Base-by-base conservation (phyloP, 441 rosid species). In the Mallotus japonicus region DNA sequence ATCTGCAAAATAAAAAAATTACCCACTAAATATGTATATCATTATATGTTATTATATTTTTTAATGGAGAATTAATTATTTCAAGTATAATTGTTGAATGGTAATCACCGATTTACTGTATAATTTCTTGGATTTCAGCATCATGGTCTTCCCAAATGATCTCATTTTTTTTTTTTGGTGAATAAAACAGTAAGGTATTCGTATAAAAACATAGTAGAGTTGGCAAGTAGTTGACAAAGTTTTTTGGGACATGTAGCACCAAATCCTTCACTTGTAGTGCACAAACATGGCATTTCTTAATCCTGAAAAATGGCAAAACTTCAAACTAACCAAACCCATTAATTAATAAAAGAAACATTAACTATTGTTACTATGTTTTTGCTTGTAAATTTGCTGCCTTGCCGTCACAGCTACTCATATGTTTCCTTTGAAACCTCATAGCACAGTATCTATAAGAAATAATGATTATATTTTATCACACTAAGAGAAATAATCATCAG, bases 361-460 rank as follows among this genome's bases (percentile, higher is more conserved):
- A 22, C 51, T 19, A 55, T 44, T 12, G 13, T 64, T 34, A 62
- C 57, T 57, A 58, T 49, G 54, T 60, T 32, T 69, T 55, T 42
- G 40, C 40, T 34, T 34, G 40, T 3, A 34, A 59, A 42, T 64
- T 65, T 64, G 22, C 32, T 74, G 78, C 82, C 82, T 77, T 82
- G 81, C 83, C 85, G 78, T 82, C 75, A 57, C 83, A 68, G 82
- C 73, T 56, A 84, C 85, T 80, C 84, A 60, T 44, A 9, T 76
- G 76, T 73, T 66, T 69, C 66, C 60, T 70, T 65, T 20, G 56
- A 73, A 57, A 62, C 67, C 55, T 53, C 32, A 50, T 13, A 50
- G 12, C 53, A 57, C 37, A 65, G 42, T 13, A 77, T 37, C 53
- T 44, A 76, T 70, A 20, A 61, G 6, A 60, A 40, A 59, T 42